Base-by-base conservation (phyloP, 768 basidiomycete genomes). In the Erythrobasidium yunnanense region DNA sequence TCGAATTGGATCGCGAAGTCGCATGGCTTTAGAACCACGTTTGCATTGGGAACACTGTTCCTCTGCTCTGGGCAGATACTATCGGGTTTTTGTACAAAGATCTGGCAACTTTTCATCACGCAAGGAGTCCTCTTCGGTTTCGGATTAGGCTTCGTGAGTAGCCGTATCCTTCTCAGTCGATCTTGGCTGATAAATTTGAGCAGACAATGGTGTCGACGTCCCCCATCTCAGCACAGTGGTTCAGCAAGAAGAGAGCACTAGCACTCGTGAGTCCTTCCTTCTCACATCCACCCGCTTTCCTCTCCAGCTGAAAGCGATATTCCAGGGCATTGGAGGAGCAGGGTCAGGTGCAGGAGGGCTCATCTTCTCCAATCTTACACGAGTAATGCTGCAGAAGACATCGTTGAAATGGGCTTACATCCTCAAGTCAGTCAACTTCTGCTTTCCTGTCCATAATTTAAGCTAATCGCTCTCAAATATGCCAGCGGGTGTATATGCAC, bases 311-410 rank as follows among this genome's bases (percentile, higher is more conserved):
- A n/a, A n/a, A n/a, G n/a, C n/a, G n/a, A n/a, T n/a, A n/a, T n/a
- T n/a, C n/a, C 23, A 65, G 47, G 62, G 62, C 34, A 65, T 65
- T 6, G 53, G 62, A 3, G 47, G 2, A 66, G 71, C 1, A 55
- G 76, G 73, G 8, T 74, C 58, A 22, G 76, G 51, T 67, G 74
- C 74, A 17, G 69, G 76, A 68, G 65, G 57, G 32, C 42, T 72
- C 20, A 13, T 70, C 17, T 69, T 70, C 33, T 71, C 71, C 30
- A 62, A 67, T 32, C 69, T 63, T 3, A 72, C 68, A 2, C 66
- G 69, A 27, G 54, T 53, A 3, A 46, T 51, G 23, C 69, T 71
- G 68, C 70, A 75, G 71, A 54, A 56, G 68, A 42, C 74, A 63
- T 32, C 71, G 47, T 42, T 70, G 47, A 33, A 72, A 72, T 55